phyloP scores from a whole-genome alignment of 208 protist species.

The Phytomonas sp. region DNA sequence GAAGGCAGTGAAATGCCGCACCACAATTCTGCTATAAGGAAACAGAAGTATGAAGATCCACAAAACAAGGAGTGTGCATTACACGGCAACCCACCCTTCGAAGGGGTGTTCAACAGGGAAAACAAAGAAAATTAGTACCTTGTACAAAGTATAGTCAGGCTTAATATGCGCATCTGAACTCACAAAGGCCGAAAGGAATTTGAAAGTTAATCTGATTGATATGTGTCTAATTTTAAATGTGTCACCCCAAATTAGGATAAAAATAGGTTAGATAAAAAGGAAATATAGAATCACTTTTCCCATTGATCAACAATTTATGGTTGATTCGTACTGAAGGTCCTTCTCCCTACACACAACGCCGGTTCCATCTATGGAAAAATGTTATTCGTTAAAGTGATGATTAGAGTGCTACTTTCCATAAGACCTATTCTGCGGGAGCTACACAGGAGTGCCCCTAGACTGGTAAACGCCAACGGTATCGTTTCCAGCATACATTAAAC shows the following conservation, averaged over 20 bases:
- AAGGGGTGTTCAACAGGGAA: background rate
- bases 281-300: background rate
- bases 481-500: conserved; percentile 82
- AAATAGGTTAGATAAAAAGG: background rate
- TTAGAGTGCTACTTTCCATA: background rate
- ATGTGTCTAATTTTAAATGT: background rate
- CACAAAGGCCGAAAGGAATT: background rate
- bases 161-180: background rate
- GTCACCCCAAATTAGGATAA: background rate
- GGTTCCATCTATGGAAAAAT: too few relatives aligned
- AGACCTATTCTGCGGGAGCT: background rate
- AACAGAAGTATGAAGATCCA: conserved; percentile 9
- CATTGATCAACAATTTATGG: background rate
- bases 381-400: background rate
- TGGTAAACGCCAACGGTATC: conserved; percentile 85
- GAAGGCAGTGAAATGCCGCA: background rate
- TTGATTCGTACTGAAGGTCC: background rate
- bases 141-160: background rate
- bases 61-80: background rate
- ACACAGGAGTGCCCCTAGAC: conserved; percentile 16
- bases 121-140: conserved; percentile 7
- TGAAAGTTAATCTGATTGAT: background rate
- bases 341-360: too few relatives aligned
- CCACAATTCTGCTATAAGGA: conserved; percentile 1
- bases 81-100: background rate